Conservation (phyloP, 768 basidiomycete species). For the Phylloporus arenicola region DNA sequence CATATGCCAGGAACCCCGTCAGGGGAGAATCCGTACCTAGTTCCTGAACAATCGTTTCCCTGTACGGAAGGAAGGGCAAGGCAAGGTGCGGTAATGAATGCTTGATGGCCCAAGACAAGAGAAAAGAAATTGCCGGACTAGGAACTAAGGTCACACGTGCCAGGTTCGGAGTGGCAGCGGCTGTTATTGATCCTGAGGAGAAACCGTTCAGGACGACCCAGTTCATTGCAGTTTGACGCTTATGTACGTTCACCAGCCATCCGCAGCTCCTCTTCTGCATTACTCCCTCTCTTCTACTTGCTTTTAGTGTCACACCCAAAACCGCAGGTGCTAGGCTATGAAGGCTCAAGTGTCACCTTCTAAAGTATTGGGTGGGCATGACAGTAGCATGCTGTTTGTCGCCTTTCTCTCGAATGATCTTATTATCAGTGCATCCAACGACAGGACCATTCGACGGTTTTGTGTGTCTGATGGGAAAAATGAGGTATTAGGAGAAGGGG, state of each 20-base stretch:
- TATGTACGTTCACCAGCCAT: not conserved
- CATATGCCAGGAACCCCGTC: too few relatives aligned
- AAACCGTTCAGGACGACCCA: too few relatives aligned
- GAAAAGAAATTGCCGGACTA: not conserved
- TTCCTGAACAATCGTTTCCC: not conserved
- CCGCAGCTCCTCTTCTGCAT: not conserved
- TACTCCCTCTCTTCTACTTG: not conserved
- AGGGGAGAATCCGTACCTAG: not conserved
- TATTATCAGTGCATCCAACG: conserved; percentile 18
- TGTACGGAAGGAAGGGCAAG: not conserved
- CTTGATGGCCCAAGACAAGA: not conserved
- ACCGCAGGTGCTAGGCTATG: not conserved
- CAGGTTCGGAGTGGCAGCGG: not conserved
- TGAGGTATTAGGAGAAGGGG: conserved; percentile 4
- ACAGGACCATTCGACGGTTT: conserved; percentile 15
- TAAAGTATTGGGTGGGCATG: conserved; percentile 11
- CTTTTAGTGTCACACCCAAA: not conserved
- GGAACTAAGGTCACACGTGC: not conserved
- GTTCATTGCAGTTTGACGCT: not conserved
- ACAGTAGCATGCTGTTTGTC: conserved; percentile 11
- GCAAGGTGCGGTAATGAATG: not conserved
- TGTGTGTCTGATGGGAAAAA: not conserved
- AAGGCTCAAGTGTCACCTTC: conserved; percentile 1
- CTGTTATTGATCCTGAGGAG: not conserved
- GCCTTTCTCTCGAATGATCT: conserved; percentile 11